Evolutionary conservation across 179 eudicot species (phyloP).

Genomic region (Amaranthus tricolor): DNA sequence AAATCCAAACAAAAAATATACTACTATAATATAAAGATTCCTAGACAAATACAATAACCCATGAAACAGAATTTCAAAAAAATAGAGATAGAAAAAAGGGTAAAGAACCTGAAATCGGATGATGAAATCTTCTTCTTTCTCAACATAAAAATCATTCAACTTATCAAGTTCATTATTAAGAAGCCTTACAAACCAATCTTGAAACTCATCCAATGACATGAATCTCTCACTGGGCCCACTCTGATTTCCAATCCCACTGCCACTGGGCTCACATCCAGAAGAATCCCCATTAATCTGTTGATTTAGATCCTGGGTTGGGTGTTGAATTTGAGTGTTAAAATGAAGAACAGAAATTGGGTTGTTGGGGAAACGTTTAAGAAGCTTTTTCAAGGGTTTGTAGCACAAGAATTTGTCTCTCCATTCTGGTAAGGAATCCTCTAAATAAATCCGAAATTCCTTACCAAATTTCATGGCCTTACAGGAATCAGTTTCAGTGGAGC

Average conservation of each 20-base stretch:
- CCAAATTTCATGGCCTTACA: conserved; percentile 71
- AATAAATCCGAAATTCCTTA: conserved; percentile 65
- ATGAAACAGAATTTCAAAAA: neutral
- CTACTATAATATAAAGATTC: neutral
- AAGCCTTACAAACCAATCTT: conserved; percentile 71
- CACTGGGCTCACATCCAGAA: conserved; percentile 17
- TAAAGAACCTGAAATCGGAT: conserved; percentile 75
- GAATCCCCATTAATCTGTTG: neutral
- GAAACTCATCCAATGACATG: conserved; percentile 46
- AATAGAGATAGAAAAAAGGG: neutral
- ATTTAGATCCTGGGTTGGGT: neutral
- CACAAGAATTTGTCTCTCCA: conserved; percentile 86
- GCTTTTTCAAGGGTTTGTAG: conserved; percentile 81
- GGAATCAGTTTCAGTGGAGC: too few species aligned
- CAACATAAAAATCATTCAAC: conserved; percentile 92
- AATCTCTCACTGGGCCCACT: conserved; percentile 11
- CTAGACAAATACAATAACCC: conserved; percentile 3
- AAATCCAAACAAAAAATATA: neutral
- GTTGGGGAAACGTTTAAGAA: conserved; percentile 56
- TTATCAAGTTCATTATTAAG: conserved; percentile 77
- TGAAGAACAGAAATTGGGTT: neutral
- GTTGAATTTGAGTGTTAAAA: neutral
- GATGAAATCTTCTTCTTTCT: conserved; percentile 81
- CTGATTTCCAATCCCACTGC: neutral
- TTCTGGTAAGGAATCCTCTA: conserved; percentile 83